A percentile compares a stretch with the other conserved stretches of the same genome.
Evolutionary conservation across 208 protist genomes (phyloP).

Genomic region (Leishmania gerbilli): DNA sequence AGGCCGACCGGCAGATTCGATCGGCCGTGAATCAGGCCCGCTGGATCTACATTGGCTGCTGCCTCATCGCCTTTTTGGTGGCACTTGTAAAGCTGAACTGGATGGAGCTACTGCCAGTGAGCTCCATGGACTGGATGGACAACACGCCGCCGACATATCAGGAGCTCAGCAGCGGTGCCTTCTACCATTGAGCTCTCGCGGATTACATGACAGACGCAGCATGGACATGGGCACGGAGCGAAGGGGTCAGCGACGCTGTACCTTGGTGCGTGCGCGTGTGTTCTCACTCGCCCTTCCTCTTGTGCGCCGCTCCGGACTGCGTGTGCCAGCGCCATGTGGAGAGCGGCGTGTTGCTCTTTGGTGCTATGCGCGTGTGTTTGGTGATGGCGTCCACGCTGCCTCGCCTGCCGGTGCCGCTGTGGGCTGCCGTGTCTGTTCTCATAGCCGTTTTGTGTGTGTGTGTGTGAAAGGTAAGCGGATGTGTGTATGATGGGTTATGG

Average conservation of each 20-base stretch:
- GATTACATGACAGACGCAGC: no score
- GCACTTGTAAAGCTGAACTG: slow-evolving; percentile 83
- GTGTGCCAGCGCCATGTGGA: background rate
- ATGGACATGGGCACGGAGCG: background rate
- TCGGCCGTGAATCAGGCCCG: slow-evolving; percentile 60
- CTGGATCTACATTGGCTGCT: slow-evolving; percentile 81
- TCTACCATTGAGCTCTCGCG: slow-evolving; percentile 10
- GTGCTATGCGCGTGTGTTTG: background rate
- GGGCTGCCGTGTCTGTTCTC: background rate
- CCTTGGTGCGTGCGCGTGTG: no score
- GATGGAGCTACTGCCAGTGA: slow-evolving; percentile 86
- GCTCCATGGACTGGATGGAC: slow-evolving; percentile 83
- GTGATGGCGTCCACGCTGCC: background rate
- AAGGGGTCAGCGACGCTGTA: background rate
- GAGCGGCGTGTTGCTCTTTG: background rate
- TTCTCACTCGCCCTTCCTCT: background rate
- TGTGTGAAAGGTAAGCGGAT: background rate
- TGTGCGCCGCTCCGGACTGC: background rate
- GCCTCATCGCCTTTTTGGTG: slow-evolving; percentile 66
- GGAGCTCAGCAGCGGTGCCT: slow-evolving; percentile 56
- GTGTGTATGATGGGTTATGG: background rate
- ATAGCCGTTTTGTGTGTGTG: background rate
- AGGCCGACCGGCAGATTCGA: slow-evolving; percentile 52
- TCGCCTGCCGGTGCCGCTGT: background rate
- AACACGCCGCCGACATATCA: slow-evolving; percentile 58